phyloP scores from a whole-genome alignment of 495 filamentous ascomycete genomes.

The Hyphodiscus hymeniophilus region DNA sequence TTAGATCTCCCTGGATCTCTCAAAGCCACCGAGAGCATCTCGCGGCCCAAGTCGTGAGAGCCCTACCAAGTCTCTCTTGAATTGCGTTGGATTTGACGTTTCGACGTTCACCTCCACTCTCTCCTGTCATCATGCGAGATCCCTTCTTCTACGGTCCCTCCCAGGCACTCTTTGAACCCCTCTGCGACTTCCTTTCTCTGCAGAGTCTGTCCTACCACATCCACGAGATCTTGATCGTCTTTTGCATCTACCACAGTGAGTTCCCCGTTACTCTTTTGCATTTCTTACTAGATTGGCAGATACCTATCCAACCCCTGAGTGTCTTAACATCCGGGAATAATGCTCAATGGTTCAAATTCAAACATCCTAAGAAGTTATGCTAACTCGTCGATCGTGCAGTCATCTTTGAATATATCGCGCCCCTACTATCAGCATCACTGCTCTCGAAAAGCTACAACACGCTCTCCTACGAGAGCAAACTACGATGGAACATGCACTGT shows the following conservation, averaged over 20 bases:
- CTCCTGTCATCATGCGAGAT: constrained; percentile 47
- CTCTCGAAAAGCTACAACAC: constrained; percentile 65
- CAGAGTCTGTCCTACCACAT: constrained; percentile 72
- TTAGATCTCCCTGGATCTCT: no score
- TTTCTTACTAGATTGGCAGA: no score
- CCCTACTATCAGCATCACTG: constrained; percentile 55
- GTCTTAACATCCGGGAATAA: no score
- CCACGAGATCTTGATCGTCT: constrained; percentile 77
- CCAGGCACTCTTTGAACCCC: constrained; percentile 47
- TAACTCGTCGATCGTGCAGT: no score
- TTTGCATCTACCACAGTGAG: constrained; percentile 66
- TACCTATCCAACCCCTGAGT: no score
- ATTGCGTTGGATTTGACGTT: no score
- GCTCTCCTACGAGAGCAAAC: constrained; percentile 56
- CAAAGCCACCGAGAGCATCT: no score
- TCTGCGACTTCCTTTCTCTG: constrained; percentile 51
- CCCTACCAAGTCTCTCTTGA: no score
- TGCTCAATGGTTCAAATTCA: no score
- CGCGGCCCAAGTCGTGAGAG: no score
- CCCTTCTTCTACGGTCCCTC: constrained; percentile 56
- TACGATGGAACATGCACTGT: constrained; percentile 96
- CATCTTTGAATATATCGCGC: constrained; percentile 67
- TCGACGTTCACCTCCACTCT: background rate
- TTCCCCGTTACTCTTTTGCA: no score
- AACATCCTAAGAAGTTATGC: no score